Evolutionary conservation across 2,329 filamentous ascomycete species (phyloP).

Genomic region (Botrytis deweyae): DNA sequence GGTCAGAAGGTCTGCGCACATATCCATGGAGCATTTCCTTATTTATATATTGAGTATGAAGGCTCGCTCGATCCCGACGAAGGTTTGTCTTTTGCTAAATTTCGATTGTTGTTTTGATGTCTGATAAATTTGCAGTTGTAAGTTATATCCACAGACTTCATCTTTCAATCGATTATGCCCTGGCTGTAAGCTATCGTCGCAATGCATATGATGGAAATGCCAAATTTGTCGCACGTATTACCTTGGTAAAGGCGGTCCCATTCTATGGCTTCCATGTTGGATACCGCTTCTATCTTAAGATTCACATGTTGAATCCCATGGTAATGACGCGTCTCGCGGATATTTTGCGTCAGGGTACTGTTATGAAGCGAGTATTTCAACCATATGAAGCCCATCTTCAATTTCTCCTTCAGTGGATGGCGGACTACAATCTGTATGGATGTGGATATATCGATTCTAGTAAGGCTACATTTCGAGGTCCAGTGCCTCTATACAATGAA

Average conservation of each 20-base stretch:
- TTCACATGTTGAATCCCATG: slow-evolving; percentile 86
- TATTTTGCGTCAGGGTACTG: slow-evolving; percentile 80
- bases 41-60: slow-evolving; percentile 86
- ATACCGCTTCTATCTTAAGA: slow-evolving; percentile 86
- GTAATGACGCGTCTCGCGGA: slow-evolving; percentile 87
- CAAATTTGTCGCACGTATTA: slow-evolving; percentile 83
- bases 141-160: slow-evolving; percentile 76
- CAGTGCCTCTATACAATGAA: slow-evolving; percentile 69
- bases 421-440: slow-evolving; percentile 95
- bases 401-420: slow-evolving; percentile 95
- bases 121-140: slow-evolving; percentile 54
- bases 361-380: slow-evolving; percentile 81
- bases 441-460: slow-evolving; percentile 79
- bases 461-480: slow-evolving; percentile 70
- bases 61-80: slow-evolving; percentile 65
- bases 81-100: slow-evolving; percentile 51
- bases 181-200: slow-evolving; percentile 80
- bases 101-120: not conserved
- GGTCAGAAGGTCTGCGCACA: slow-evolving; percentile 96
- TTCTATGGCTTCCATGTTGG: slow-evolving; percentile 97
- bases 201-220: slow-evolving; percentile 68
- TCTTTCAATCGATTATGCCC: slow-evolving; percentile 83
- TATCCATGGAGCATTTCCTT: slow-evolving; percentile 92
- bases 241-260: slow-evolving; percentile 85
- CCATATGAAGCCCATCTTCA: slow-evolving; percentile 94